Percentiles rank a stretch among this genome's conserved stretches.
Evolutionary conservation across 176 grass and related monocot genomes (phyloP).

Genomic region (Alloteropsis semialata): DNA sequence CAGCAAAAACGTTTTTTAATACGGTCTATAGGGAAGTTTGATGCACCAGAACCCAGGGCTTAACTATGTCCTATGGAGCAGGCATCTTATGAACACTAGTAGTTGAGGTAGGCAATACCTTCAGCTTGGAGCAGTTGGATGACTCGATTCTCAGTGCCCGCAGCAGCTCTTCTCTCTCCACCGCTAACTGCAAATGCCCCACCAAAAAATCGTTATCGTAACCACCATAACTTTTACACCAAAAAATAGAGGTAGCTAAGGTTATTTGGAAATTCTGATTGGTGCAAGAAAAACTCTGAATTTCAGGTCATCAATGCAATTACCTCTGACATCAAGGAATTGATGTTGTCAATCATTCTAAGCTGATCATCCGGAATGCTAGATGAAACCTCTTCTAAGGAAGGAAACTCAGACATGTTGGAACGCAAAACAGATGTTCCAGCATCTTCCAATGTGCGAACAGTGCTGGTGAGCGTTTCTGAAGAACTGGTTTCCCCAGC

Average conservation of each 20-base stretch:
- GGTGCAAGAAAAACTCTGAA: neutral
- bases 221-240: slow-evolving; percentile 1
- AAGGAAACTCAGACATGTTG: slow-evolving; percentile 43
- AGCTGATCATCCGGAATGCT: slow-evolving; percentile 69
- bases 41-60: neutral
- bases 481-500: slow-evolving; percentile 42
- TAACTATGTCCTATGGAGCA: slow-evolving; percentile 11
- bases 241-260: slow-evolving; percentile 16
- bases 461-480: slow-evolving; percentile 36
- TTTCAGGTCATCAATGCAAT: slow-evolving; percentile 4
- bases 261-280: neutral
- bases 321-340: slow-evolving; percentile 84
- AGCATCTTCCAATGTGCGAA: slow-evolving; percentile 45
- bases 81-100: slow-evolving; percentile 1
- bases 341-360: slow-evolving; percentile 84
- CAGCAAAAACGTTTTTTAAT: slow-evolving; percentile 4
- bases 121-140: slow-evolving; percentile 95
- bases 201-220: neutral
- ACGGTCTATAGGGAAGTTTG: slow-evolving; percentile 9
- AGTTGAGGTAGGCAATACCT: slow-evolving; percentile 46
- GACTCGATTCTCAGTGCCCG: slow-evolving; percentile 87
- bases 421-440: slow-evolving; percentile 39
- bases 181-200: slow-evolving; percentile 82
- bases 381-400: slow-evolving; percentile 45
- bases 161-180: slow-evolving; percentile 94